These are phyloP conservation scores for Debaryomyces maramus DNA, from an alignment of 805 yeast species.

Conservation along the genomic window DNA sequence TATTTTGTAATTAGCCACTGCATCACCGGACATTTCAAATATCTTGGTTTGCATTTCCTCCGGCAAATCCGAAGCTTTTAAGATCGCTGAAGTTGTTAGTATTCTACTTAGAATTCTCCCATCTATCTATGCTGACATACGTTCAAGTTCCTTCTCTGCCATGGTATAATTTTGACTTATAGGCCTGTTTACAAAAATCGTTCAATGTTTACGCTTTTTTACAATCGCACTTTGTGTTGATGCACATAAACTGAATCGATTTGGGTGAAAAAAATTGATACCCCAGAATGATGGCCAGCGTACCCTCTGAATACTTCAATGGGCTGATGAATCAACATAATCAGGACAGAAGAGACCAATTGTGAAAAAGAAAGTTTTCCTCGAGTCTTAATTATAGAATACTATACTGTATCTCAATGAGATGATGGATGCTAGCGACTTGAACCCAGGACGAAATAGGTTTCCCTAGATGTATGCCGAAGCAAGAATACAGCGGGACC, in stretches of 20 bases:
- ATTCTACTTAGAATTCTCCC: neutral
- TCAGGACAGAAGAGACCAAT: too few relatives aligned
- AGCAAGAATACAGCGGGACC: too few relatives aligned
- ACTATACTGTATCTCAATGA: too few relatives aligned
- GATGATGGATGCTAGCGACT: too few relatives aligned
- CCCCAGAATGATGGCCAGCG: too few relatives aligned
- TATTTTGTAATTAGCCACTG: constrained; percentile 42
- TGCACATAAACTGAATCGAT: neutral
- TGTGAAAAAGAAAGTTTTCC: too few relatives aligned
- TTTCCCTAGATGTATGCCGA: too few relatives aligned
- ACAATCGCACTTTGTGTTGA: neutral
- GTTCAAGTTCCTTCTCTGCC: constrained; percentile 3
- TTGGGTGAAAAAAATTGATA: too few relatives aligned
- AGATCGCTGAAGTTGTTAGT: constrained; percentile 32
- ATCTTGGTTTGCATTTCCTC: constrained; percentile 54
- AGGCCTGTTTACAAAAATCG: neutral
- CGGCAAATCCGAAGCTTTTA: constrained; percentile 46
- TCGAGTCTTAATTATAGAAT: too few relatives aligned
- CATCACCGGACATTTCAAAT: constrained; percentile 46
- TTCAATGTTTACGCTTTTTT: neutral
- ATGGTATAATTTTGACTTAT: neutral
- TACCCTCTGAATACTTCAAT: too few relatives aligned
- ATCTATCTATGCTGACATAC: constrained; percentile 4
- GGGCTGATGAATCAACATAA: too few relatives aligned
- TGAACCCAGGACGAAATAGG: too few relatives aligned